phyloP scores from a whole-genome alignment of 306 rosid species.

The Vigna mungo region DNA sequence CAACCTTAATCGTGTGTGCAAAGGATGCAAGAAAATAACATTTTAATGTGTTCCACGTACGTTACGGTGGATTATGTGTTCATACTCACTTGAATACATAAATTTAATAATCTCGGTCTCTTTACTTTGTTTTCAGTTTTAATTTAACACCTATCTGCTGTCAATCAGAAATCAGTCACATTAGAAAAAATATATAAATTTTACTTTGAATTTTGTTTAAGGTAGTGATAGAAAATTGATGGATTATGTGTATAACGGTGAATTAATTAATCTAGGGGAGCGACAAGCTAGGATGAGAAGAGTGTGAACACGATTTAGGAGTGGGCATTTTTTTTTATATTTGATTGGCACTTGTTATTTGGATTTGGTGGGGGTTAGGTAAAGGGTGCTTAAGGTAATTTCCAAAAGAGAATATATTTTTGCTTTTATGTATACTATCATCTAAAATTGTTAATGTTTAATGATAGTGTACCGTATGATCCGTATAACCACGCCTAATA shows the following conservation, averaged over 20 bases:
- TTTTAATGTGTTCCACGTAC: neutral
- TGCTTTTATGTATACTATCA: neutral
- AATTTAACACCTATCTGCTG: neutral
- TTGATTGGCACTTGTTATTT: neutral
- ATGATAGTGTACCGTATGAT: too few species aligned
- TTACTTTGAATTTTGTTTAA: too few species aligned
- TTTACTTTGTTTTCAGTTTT: neutral
- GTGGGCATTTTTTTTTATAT: neutral
- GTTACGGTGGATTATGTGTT: neutral
- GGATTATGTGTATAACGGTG: too few species aligned
- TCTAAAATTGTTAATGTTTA: too few species aligned
- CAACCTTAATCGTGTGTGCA: neutral
- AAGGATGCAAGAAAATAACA: neutral
- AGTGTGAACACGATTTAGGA: slow-evolving; percentile 1
- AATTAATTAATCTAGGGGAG: neutral
- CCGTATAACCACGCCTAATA: too few species aligned
- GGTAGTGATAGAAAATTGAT: too few species aligned
- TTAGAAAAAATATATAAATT: too few species aligned
- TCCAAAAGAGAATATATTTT: neutral
- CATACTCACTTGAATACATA: neutral
- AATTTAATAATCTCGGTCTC: neutral
- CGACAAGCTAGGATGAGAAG: neutral
- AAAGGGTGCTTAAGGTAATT: neutral
- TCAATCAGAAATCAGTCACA: too few species aligned
- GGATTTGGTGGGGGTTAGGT: slow-evolving; percentile 10